Evolutionary conservation across 179 eudicot genomes (phyloP), one percentile per base, ranked within the genome.

Genomic region (Nepenthes alata): DNA sequence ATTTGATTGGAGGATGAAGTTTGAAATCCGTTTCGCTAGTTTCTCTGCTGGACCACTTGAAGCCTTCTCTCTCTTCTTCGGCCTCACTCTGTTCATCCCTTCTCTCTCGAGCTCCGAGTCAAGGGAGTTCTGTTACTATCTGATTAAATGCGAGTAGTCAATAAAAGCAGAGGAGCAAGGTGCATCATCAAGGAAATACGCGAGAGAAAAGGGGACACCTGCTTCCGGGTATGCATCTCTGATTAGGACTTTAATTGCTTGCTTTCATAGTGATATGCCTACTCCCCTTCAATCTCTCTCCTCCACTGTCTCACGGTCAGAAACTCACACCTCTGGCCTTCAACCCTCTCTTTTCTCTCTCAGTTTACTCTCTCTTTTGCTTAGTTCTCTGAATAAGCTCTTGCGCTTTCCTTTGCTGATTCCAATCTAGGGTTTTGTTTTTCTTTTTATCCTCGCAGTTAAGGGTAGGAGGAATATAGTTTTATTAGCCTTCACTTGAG

Each of bases 341-440:
- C 55, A 25, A 63, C 50, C 15, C 15, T 52, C 55, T 47, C 8
- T 16, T 8, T 60, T 52, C 45, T 41, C 45, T 7, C 1, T 41
- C 45, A 41, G 8, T 47, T 47, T 25, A 11, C 48, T 49, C 44
- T 50, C 65, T 11, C 35, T 15, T 2, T 11, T 5, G 15, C 2
- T 2, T 38, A 44, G 8, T 25, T 59, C 78, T 73, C 70, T 59
- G 25, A 25, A 25, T 25, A 25, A 25, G 25, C 25, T 74, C 81
- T 75, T 67, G 62, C 60, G 45, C 59, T 35, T 62, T 66, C 68
- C 60, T 64, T 53, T 61, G 70, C 54, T 63, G 48, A 69, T 78
- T 74, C 66, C 78, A 79, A 83, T 81, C 93, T 87, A 82, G 95
- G 91, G 90, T 80, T 87, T 78, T 59, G 3, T 4, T 48, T 39